A percentile compares a stretch with the other conserved stretches of the same genome.
phyloP scores from a whole-genome alignment of 768 basidiomycete species.

The Panellus pusillus region DNA sequence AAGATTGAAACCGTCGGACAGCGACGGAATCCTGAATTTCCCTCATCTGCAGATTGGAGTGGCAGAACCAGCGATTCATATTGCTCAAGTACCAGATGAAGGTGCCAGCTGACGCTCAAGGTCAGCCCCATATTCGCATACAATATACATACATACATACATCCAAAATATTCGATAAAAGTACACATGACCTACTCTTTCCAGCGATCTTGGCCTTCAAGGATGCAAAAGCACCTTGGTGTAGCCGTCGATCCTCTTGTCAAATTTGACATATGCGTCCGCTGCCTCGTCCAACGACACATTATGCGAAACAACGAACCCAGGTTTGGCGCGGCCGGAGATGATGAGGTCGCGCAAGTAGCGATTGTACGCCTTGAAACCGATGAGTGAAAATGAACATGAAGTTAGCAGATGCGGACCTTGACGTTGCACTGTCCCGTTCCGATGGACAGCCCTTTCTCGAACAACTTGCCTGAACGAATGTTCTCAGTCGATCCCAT shows the following conservation, averaged over 20 bases:
- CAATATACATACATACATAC: no score
- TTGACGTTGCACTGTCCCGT: slow-evolving; percentile 61
- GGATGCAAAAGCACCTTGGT: slow-evolving; percentile 54
- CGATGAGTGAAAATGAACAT: neutral
- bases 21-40: no score
- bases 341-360: slow-evolving; percentile 57
- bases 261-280: slow-evolving; percentile 54
- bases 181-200: neutral
- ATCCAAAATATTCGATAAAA: neutral
- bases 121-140: no score
- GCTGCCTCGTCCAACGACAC: slow-evolving; percentile 48
- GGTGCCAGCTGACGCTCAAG: no score
- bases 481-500: neutral
- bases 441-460: slow-evolving; percentile 54
- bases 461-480: slow-evolving; percentile 42
- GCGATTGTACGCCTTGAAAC: slow-evolving; percentile 46
- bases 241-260: slow-evolving; percentile 52
- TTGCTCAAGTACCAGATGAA: no score
- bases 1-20: no score
- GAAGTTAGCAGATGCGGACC: slow-evolving; percentile 27
- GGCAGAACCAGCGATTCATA: no score
- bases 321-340: slow-evolving; percentile 51
- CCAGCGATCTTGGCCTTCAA: slow-evolving; percentile 24
- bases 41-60: no score
- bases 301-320: slow-evolving; percentile 56